Conservation (phyloP, 805 yeast genomes). For the Kodamaea neixiangensis region DNA sequence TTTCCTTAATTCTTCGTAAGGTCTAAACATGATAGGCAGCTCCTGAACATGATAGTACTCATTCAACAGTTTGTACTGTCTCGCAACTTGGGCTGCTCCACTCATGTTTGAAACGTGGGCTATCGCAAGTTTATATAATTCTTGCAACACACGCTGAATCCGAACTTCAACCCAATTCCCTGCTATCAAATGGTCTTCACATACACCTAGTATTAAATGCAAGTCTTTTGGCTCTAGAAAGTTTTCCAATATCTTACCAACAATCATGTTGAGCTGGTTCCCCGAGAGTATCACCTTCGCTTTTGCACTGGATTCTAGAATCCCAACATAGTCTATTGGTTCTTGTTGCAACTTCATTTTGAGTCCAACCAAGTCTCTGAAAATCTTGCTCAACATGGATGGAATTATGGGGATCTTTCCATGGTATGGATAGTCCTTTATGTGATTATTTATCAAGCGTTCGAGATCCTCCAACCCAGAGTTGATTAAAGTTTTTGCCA, state of each 20-base stretch:
- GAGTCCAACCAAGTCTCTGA: slow-evolving; percentile 9
- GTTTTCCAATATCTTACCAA: slow-evolving; percentile 20
- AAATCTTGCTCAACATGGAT: not conserved
- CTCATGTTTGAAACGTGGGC: slow-evolving; percentile 18
- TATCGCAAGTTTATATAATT: slow-evolving; percentile 30
- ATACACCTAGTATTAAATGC: slow-evolving; percentile 20
- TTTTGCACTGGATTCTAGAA: not conserved
- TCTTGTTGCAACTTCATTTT: slow-evolving; percentile 2
- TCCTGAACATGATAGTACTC: slow-evolving; percentile 28
- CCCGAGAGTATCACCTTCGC: slow-evolving; percentile 2
- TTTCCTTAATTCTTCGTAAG: slow-evolving; percentile 13
- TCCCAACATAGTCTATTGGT: not conserved
- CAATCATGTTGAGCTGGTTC: slow-evolving; percentile 4
- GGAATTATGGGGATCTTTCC: slow-evolving; percentile 14
- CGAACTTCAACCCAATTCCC: slow-evolving; percentile 33
- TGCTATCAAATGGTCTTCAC: slow-evolving; percentile 33
- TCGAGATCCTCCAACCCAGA: slow-evolving; percentile 28
- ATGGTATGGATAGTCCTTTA: slow-evolving; percentile 21
- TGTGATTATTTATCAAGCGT: slow-evolving; percentile 16
- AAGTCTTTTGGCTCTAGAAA: not conserved
- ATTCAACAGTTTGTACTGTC: slow-evolving; percentile 25
- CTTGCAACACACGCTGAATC: slow-evolving; percentile 22
- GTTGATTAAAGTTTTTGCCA: slow-evolving; percentile 25
- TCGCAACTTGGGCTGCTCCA: slow-evolving; percentile 14
- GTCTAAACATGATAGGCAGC: slow-evolving; percentile 10